Evolutionary conservation across 345 rosid genomes (phyloP).

Genomic region (Noccaea caerulescens): DNA sequence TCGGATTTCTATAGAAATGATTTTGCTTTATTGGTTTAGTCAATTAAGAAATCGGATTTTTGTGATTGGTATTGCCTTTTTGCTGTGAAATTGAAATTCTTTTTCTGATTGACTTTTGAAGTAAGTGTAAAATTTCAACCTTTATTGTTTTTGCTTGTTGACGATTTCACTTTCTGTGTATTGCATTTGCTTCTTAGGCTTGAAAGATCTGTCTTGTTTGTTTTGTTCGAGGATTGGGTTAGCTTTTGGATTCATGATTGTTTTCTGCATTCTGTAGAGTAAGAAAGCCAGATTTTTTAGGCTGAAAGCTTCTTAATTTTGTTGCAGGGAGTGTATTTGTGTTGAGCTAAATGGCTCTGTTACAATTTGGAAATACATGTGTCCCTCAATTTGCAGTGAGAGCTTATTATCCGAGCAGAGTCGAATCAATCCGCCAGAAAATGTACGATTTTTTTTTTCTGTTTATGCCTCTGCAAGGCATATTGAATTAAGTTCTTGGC

Average conservation of each 20-base stretch:
- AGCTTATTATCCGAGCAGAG: conserved; percentile 49
- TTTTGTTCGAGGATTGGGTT: background rate
- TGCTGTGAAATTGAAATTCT: background rate
- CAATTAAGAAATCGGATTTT: background rate
- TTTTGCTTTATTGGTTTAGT: background rate
- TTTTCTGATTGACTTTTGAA: background rate
- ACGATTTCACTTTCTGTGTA: background rate
- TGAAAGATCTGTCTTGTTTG: background rate
- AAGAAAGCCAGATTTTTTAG: background rate
- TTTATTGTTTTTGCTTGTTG: background rate
- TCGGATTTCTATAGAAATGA: background rate
- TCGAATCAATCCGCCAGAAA: conserved; percentile 38
- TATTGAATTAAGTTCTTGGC: background rate
- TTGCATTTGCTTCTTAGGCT: conserved; percentile 15
- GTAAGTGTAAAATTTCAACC: background rate
- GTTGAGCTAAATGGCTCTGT: conserved; percentile 60
- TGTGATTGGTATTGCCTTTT: background rate
- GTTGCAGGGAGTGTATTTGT: conserved; percentile 37
- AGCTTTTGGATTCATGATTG: background rate
- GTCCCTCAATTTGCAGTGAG: conserved; percentile 61
- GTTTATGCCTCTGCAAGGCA: background rate
- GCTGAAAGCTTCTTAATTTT: background rate
- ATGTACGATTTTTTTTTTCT: conserved; percentile 43
- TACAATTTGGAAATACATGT: conserved; percentile 73
- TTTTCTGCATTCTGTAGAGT: background rate